Percentiles rank a stretch among this genome's conserved stretches.
phyloP scores from a whole-genome alignment of 495 filamentous ascomycete genomes.

The Durotheca rogersii region DNA sequence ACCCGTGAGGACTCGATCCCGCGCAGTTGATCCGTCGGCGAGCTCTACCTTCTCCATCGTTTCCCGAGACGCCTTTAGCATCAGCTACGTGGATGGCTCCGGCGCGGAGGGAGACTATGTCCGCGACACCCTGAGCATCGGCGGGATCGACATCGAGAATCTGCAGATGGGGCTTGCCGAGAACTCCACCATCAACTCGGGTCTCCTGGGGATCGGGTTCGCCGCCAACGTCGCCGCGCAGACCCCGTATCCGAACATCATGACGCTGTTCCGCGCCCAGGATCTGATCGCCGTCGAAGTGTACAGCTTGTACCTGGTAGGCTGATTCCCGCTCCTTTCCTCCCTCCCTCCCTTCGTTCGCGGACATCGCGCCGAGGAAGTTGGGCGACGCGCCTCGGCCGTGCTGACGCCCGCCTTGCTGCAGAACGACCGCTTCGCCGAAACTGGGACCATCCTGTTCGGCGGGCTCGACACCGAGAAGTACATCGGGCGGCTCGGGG shows the following conservation, averaged over 20 bases:
- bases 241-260: slow-evolving; percentile 72
- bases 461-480: slow-evolving; percentile 87
- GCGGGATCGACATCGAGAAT: slow-evolving; percentile 58
- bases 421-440: slow-evolving; percentile 55
- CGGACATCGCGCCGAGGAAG: too few species aligned
- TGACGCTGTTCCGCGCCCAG: slow-evolving; percentile 67
- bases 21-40: slow-evolving; percentile 48
- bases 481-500: slow-evolving; percentile 70
- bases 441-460: slow-evolving; percentile 80
- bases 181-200: slow-evolving; percentile 63
- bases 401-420: too few species aligned
- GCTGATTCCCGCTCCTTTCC: background rate
- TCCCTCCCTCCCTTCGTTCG: too few species aligned
- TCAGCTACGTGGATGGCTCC: slow-evolving; percentile 78
- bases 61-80: slow-evolving; percentile 66
- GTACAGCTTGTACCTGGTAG: slow-evolving; percentile 77
- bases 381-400: too few species aligned
- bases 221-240: slow-evolving; percentile 67
- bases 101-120: slow-evolving; percentile 69
- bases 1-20: background rate
- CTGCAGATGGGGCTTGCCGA: slow-evolving; percentile 85
- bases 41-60: slow-evolving; percentile 73
- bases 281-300: slow-evolving; percentile 75
- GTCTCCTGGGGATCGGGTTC: slow-evolving; percentile 92
- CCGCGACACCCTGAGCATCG: slow-evolving; percentile 71